phyloP scores from a whole-genome alignment of 2,329 filamentous ascomycete species.

The Aphanoascus verrucosus region DNA sequence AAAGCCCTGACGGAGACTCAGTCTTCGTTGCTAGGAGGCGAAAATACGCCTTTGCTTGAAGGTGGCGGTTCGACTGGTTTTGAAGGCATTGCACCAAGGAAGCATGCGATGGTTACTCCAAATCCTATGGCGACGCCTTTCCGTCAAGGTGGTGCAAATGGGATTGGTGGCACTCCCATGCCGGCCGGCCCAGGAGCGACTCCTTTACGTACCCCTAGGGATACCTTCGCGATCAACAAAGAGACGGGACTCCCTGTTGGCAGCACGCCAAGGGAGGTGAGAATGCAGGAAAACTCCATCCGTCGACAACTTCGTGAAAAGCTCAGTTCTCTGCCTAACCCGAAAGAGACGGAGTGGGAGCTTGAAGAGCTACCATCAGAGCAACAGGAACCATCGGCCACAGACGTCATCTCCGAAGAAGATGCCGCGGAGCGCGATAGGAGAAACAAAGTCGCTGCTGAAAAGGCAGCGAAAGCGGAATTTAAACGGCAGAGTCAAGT shows the following conservation, averaged over 20 bases:
- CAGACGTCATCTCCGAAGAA: slow-evolving; percentile 49
- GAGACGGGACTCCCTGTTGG: slow-evolving; percentile 56
- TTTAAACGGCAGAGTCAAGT: slow-evolving; percentile 78
- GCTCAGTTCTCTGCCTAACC: slow-evolving; percentile 75
- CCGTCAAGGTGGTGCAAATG: slow-evolving; percentile 45
- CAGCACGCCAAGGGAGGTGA: slow-evolving; percentile 67
- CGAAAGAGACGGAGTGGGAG: slow-evolving; percentile 90
- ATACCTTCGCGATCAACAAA: slow-evolving; percentile 73
- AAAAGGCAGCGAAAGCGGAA: slow-evolving; percentile 58
- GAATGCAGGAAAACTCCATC: slow-evolving; percentile 56
- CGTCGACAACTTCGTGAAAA: slow-evolving; percentile 53
- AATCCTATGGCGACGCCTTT: slow-evolving; percentile 92
- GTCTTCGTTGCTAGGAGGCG: slow-evolving; percentile 82
- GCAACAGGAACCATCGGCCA: slow-evolving; percentile 47
- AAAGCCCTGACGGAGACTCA: slow-evolving; percentile 85
- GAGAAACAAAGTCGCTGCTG: slow-evolving; percentile 50
- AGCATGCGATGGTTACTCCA: slow-evolving; percentile 74
- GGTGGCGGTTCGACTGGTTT: slow-evolving; percentile 76
- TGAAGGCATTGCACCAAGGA: slow-evolving; percentile 69
- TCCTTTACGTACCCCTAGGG: slow-evolving; percentile 76
- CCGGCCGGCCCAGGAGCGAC: slow-evolving; percentile 60
- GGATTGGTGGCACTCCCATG: slow-evolving; percentile 55
- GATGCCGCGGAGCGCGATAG: slow-evolving; percentile 65
- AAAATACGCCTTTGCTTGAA: slow-evolving; percentile 82
- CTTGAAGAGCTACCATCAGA: slow-evolving; percentile 77